Percentiles rank a stretch among this genome's conserved stretches.
Conservation (phyloP, 1,284 basidiomycete species). For the Trichosporon asahii region DNA sequence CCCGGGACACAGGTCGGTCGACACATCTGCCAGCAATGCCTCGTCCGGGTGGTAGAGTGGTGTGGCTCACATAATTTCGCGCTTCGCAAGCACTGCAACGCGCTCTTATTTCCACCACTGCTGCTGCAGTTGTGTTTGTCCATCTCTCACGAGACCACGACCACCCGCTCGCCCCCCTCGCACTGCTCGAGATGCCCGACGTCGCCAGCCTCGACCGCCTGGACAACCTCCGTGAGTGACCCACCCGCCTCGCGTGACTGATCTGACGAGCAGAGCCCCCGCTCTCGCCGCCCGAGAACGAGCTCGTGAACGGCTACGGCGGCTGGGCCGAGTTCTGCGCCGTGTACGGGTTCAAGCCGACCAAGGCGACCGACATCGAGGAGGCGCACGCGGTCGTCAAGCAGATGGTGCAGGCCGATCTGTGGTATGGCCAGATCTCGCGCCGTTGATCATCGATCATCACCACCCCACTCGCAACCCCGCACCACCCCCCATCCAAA, state of each 20-base stretch:
- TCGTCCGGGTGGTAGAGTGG: neutral
- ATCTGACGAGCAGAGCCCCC: constrained; percentile 2
- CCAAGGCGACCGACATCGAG: neutral
- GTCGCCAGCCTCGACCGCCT: neutral
- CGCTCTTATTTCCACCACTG: neutral
- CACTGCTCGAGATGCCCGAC: constrained; percentile 4
- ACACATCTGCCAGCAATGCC: neutral
- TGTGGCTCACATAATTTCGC: constrained; percentile 6
- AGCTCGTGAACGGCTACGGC: constrained; percentile 1
- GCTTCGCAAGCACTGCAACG: neutral
- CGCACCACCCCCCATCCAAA: neutral
- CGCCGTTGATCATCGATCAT: neutral
- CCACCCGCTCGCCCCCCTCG: neutral
- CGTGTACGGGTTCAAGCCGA: neutral
- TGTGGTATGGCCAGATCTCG: constrained; percentile 8
- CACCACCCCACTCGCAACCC: neutral
- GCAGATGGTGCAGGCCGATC: constrained; percentile 8
- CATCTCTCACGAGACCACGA: constrained; percentile 3
- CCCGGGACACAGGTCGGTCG: neutral
- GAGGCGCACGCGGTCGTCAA: constrained; percentile 9
- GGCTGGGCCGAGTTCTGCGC: neutral
- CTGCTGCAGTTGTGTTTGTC: neutral
- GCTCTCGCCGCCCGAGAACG: constrained; percentile 1
- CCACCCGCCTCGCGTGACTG: neutral
- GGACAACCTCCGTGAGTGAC: neutral